phyloP scores from a whole-genome alignment of 495 filamentous ascomycete genomes.

The Aspergillus coremiiformis region DNA sequence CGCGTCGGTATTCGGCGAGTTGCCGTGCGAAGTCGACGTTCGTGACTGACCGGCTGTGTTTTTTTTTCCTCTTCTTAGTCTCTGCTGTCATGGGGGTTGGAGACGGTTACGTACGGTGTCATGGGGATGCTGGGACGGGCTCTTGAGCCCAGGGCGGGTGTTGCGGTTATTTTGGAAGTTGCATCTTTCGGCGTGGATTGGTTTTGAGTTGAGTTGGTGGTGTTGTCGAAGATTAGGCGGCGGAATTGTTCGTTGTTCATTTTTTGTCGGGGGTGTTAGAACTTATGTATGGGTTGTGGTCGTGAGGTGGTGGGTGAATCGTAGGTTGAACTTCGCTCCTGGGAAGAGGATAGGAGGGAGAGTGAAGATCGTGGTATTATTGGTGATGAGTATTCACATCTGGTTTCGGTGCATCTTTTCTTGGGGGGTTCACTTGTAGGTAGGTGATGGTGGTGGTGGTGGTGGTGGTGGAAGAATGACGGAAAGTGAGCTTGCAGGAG shows the following conservation, averaged over 20 bases:
- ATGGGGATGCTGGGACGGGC: slow-evolving; percentile 74
- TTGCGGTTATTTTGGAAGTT: slow-evolving; percentile 10
- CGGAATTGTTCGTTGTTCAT: slow-evolving; percentile 99
- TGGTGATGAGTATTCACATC: neutral
- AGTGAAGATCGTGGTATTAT: too few relatives aligned
- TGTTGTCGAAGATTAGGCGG: slow-evolving; percentile 60
- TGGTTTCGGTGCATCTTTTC: neutral
- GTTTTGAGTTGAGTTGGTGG: slow-evolving; percentile 16
- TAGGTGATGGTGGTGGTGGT: too few relatives aligned
- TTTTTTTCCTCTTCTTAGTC: neutral
- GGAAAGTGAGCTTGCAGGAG: neutral
- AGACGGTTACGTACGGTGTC: slow-evolving; percentile 57
- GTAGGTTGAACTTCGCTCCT: neutral
- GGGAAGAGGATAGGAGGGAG: neutral
- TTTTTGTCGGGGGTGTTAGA: too few relatives aligned
- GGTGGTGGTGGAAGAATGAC: neutral
- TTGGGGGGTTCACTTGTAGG: neutral
- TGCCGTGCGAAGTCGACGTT: slow-evolving; percentile 75
- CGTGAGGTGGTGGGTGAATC: too few relatives aligned
- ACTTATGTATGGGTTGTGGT: too few relatives aligned
- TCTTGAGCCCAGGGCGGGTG: slow-evolving; percentile 39
- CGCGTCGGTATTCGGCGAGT: slow-evolving; percentile 66
- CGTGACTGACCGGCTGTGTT: slow-evolving; percentile 57
- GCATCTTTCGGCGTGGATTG: slow-evolving; percentile 9
- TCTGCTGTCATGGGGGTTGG: neutral